Conservation (phyloP, 495 filamentous ascomycete species). For the Penicillium fimorum region DNA sequence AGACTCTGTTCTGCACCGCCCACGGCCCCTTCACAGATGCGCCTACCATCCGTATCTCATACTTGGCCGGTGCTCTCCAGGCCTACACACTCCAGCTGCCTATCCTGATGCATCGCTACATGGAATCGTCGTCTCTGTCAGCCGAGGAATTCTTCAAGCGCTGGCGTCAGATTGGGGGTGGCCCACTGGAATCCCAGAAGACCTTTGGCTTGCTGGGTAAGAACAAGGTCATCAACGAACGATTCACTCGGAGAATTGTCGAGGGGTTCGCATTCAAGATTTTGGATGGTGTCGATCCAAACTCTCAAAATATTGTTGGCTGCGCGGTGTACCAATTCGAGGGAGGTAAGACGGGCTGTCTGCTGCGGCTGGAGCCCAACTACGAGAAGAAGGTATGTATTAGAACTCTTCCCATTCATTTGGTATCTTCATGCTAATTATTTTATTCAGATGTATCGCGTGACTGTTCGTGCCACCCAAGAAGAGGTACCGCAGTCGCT, state of each 20-base stretch:
- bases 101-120: slow-evolving; percentile 88
- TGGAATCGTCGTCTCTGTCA: slow-evolving; percentile 81
- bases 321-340: slow-evolving; percentile 86
- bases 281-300: slow-evolving; percentile 82
- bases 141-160: slow-evolving; percentile 97
- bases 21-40: slow-evolving; percentile 77
- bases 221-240: slow-evolving; percentile 49
- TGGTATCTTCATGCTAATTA: slow-evolving; percentile 2
- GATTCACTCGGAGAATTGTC: slow-evolving; percentile 64
- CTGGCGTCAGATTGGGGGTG: slow-evolving; percentile 96
- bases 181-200: slow-evolving; percentile 78
- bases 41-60: slow-evolving; percentile 91
- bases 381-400: slow-evolving; percentile 73
- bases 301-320: slow-evolving; percentile 87
- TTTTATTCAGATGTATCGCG: slow-evolving; percentile 76
- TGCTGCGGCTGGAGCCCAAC: slow-evolving; percentile 93
- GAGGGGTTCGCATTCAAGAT: slow-evolving; percentile 87
- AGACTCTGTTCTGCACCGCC: slow-evolving; percentile 91
- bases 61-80: slow-evolving; percentile 90
- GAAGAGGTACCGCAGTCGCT: slow-evolving; percentile 79
- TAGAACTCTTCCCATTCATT: not conserved
- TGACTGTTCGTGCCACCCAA: slow-evolving; percentile 93
- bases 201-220: slow-evolving; percentile 67
- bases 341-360: slow-evolving; percentile 87
- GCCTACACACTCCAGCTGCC: slow-evolving; percentile 90